Evolutionary conservation across 371 early-diverging fungal species (phyloP).

Genomic region (Conidiobolus incongruus): DNA sequence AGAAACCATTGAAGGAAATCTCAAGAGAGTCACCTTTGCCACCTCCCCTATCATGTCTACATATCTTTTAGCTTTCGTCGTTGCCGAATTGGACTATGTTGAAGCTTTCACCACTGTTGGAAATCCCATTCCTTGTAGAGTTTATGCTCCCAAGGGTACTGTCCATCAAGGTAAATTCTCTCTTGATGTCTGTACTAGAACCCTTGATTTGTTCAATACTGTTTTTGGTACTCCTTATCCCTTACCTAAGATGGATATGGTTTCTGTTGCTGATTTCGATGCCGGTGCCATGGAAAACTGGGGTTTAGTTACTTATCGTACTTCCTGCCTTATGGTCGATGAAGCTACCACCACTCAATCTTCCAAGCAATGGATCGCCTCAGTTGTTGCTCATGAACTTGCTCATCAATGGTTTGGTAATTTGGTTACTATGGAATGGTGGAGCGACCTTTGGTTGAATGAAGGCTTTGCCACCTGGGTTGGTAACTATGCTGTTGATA

Average conservation of each 20-base stretch:
- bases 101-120: conserved; percentile 52
- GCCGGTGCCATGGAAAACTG: conserved; percentile 89
- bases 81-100: conserved; percentile 76
- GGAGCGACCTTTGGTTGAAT: conserved; percentile 89
- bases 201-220: conserved; percentile 52
- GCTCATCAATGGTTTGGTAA: conserved; percentile 98
- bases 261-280: conserved; percentile 78
- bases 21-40: conserved; percentile 38
- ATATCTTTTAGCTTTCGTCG: conserved; percentile 65
- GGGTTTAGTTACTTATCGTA: conserved; percentile 87
- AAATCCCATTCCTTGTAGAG: conserved; percentile 27
- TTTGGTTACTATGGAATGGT: conserved; percentile 74
- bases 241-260: conserved; percentile 71
- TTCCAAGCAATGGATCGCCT: conserved; percentile 53
- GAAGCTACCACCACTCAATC: conserved; percentile 29
- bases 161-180: conserved; percentile 54
- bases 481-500: conserved; percentile 55
- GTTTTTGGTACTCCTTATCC: conserved; percentile 71
- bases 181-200: conserved; percentile 38
- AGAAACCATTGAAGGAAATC: conserved; percentile 7
- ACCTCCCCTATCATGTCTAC: conserved; percentile 33
- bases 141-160: conserved; percentile 51
- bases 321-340: conserved; percentile 43
- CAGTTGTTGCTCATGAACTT: conserved; percentile 79
- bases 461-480: conserved; percentile 96